Evolutionary conservation across 768 basidiomycete genomes (phyloP).

Genomic region (Tylopilus sp.): DNA sequence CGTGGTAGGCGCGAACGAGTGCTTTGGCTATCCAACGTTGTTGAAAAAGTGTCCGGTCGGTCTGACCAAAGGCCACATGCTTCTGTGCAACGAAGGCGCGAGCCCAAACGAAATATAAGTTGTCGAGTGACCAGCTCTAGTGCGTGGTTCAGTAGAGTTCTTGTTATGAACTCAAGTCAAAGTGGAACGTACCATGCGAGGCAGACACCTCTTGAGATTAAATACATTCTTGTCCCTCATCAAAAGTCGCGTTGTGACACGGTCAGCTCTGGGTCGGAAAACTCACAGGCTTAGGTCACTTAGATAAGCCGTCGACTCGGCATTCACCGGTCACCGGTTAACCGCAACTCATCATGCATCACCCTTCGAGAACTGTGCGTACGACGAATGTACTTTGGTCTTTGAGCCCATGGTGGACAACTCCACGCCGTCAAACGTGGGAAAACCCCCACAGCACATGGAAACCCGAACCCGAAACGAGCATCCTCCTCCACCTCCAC

Average conservation of each 20-base stretch:
- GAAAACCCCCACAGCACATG: too few relatives aligned
- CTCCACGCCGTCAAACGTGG: too few relatives aligned
- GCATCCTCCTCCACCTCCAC: too few relatives aligned
- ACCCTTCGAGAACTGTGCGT: too few relatives aligned
- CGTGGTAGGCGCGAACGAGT: slow-evolving; percentile 90
- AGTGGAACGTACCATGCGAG: slow-evolving; percentile 63
- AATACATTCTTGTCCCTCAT: slow-evolving; percentile 52
- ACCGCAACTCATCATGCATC: too few relatives aligned
- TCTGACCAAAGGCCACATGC: slow-evolving; percentile 53
- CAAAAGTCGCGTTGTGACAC: slow-evolving; percentile 14
- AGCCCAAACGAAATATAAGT: slow-evolving; percentile 86
- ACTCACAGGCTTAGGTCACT: too few relatives aligned
- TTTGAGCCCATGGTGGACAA: too few relatives aligned
- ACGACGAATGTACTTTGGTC: too few relatives aligned
- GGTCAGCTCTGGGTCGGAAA: too few relatives aligned
- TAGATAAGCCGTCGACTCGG: too few relatives aligned
- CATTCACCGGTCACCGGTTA: too few relatives aligned
- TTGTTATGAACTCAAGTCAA: not conserved
- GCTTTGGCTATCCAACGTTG: slow-evolving; percentile 89
- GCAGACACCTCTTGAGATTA: slow-evolving; percentile 52
- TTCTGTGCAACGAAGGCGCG: slow-evolving; percentile 54
- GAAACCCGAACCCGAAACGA: too few relatives aligned
- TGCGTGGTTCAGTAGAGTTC: not conserved
- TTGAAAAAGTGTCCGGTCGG: slow-evolving; percentile 71
- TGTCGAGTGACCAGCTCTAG: slow-evolving; percentile 86